Percentiles rank a stretch among this genome's conserved stretches.
These are phyloP conservation scores for Bacidia gigantensis DNA, from an alignment of 495 filamentous ascomycete genomes.

Conservation along the genomic window DNA sequence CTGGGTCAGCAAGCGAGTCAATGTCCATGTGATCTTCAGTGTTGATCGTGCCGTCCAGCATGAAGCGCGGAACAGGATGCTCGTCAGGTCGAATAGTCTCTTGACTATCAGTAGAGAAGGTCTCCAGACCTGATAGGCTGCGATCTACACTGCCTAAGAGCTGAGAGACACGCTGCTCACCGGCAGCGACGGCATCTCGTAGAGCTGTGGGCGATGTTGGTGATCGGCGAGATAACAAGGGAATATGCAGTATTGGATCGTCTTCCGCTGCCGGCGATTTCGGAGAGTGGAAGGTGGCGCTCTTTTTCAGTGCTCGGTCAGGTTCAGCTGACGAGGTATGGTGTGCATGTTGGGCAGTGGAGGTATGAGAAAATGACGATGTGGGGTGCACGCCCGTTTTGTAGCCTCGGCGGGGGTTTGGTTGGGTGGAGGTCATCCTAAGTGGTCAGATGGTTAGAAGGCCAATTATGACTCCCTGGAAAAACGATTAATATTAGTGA, in stretches of 20 bases:
- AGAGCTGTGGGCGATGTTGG: conserved; percentile 33
- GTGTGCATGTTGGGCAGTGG: conserved; percentile 4
- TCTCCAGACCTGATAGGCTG: conserved; percentile 23
- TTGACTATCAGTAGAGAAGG: conserved; percentile 18
- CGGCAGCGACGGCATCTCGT: conserved; percentile 30
- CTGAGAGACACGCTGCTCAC: conserved; percentile 35
- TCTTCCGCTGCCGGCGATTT: conserved; percentile 29
- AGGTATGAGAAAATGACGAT: conserved; percentile 9
- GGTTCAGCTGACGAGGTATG: neutral
- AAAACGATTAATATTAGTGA: conserved; percentile 3
- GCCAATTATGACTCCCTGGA: conserved; percentile 13
- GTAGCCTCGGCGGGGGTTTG: conserved; percentile 18
- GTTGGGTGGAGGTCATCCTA: conserved; percentile 17
- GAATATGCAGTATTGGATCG: conserved; percentile 32
- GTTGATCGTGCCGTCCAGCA: conserved; percentile 9
- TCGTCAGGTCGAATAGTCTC: conserved; percentile 21
- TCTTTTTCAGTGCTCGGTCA: conserved; percentile 29
- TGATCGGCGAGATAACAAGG: conserved; percentile 35
- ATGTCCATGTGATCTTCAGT: conserved; percentile 17
- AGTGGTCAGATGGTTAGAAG: conserved; percentile 16
- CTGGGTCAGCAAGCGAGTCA: conserved; percentile 14
- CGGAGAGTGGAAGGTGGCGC: conserved; percentile 39
- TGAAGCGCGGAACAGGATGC: conserved; percentile 22
- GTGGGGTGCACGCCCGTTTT: conserved; percentile 14
- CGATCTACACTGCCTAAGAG: conserved; percentile 32